phyloP scores from a whole-genome alignment of 208 protist genomes.

The Crithidia bombi region DNA sequence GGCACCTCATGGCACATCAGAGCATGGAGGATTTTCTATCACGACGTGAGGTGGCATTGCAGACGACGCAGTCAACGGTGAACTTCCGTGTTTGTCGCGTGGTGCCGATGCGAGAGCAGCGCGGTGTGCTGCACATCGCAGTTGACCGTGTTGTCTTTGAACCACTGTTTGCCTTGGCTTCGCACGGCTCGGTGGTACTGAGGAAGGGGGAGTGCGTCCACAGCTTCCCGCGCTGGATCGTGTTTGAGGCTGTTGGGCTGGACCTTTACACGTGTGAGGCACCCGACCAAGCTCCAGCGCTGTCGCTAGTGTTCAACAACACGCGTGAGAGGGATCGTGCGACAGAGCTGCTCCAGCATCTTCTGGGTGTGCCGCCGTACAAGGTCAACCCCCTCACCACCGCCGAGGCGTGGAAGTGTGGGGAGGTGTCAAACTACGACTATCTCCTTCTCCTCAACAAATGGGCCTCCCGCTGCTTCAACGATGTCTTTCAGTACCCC shows the following conservation, averaged over 20 bases:
- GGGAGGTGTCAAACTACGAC: slow-evolving; percentile 54
- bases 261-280: slow-evolving; percentile 37
- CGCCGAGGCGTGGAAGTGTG: slow-evolving; percentile 38
- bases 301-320: slow-evolving; percentile 45
- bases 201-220: slow-evolving; percentile 15
- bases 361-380: slow-evolving; percentile 27
- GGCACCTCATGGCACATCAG: slow-evolving; percentile 21
- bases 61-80: slow-evolving; percentile 9
- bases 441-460: slow-evolving; percentile 68
- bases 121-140: slow-evolving; percentile 41
- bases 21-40: slow-evolving; percentile 24
- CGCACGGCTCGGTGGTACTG: slow-evolving; percentile 17
- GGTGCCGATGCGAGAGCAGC: slow-evolving; percentile 54
- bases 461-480: slow-evolving; percentile 43
- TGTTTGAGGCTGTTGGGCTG: slow-evolving; percentile 48
- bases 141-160: slow-evolving; percentile 28
- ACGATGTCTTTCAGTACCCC: slow-evolving; percentile 83
- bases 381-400: slow-evolving; percentile 16
- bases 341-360: slow-evolving; percentile 18
- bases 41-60: slow-evolving; percentile 24
- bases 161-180: slow-evolving; percentile 36
- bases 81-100: slow-evolving; percentile 46
- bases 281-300: slow-evolving; percentile 16
- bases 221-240: slow-evolving; percentile 43
- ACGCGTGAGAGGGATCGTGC: slow-evolving; percentile 33